Evolutionary conservation across 108 stramenopile genomes (phyloP).

Genomic region (Seminavis robusta): DNA sequence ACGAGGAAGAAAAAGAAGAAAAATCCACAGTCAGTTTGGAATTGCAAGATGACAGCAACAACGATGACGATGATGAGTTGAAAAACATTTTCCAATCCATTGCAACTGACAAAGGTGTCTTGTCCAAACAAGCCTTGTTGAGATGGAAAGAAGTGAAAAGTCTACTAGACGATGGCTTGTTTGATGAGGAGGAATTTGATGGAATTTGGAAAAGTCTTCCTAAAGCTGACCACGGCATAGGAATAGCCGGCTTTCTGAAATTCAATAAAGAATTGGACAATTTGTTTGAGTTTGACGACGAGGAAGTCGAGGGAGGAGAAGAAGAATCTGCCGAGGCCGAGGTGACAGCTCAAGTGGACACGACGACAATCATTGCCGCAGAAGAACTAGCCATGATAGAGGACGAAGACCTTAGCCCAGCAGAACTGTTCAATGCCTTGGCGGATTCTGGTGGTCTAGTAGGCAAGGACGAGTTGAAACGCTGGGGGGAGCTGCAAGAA

Average conservation of each 20-base stretch:
- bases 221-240: constrained; percentile 23
- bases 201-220: constrained; percentile 52
- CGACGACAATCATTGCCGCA: background rate
- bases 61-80: constrained; percentile 27
- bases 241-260: constrained; percentile 56
- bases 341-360: constrained; percentile 5
- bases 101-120: constrained; percentile 14
- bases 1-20: constrained; percentile 34
- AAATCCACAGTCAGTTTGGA: too few species aligned
- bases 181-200: constrained; percentile 74
- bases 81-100: constrained; percentile 39
- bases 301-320: constrained; percentile 40
- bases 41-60: constrained; percentile 6
- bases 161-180: constrained; percentile 61
- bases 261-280: constrained; percentile 75
- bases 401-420: constrained; percentile 57
- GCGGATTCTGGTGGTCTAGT: constrained; percentile 59
- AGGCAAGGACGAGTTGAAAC: constrained; percentile 45
- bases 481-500: constrained; percentile 71
- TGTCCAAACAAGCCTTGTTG: constrained; percentile 38
- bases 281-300: constrained; percentile 75
- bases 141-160: constrained; percentile 72
- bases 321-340: constrained; percentile 33
- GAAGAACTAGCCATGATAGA: constrained; percentile 13
- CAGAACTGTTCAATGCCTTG: constrained; percentile 53